phyloP scores from a whole-genome alignment of 495 filamentous ascomycete genomes.

The Ascodesmis nigricans region DNA sequence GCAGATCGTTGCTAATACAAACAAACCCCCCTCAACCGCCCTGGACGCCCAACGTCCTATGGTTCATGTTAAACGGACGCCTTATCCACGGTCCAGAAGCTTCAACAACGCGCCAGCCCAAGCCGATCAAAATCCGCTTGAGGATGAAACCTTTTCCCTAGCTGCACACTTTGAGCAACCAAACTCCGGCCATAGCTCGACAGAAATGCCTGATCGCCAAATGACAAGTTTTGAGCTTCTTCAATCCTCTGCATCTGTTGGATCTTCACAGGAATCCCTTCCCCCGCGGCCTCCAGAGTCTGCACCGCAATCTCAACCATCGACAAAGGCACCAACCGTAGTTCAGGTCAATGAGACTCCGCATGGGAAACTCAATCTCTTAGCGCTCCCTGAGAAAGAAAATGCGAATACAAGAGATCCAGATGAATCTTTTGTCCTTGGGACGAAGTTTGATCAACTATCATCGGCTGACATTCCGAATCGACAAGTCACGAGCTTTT shows the following conservation, averaged over 20 bases:
- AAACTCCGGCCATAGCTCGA: too few relatives aligned
- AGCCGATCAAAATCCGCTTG: background rate
- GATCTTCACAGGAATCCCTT: background rate
- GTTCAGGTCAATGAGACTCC: background rate
- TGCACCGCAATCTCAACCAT: background rate
- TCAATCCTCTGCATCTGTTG: background rate
- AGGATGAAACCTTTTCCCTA: conserved; percentile 1
- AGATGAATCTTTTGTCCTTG: too few relatives aligned
- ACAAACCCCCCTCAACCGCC: conserved; percentile 1
- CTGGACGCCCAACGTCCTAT: background rate
- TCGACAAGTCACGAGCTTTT: background rate
- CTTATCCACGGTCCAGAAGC: background rate
- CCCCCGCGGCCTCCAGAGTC: background rate
- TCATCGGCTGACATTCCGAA: background rate
- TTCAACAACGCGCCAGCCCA: background rate
- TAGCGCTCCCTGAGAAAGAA: background rate
- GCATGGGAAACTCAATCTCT: background rate
- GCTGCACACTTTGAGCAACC: background rate
- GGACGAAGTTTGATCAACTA: too few relatives aligned
- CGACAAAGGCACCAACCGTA: background rate
- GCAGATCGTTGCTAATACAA: background rate
- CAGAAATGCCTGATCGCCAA: background rate
- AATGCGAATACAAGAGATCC: background rate
- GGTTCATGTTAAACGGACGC: conserved; percentile 3
- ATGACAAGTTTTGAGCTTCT: background rate